Evolutionary conservation across 352 stramenopile species (phyloP).

Genomic region (Globisporangium radiosum): DNA sequence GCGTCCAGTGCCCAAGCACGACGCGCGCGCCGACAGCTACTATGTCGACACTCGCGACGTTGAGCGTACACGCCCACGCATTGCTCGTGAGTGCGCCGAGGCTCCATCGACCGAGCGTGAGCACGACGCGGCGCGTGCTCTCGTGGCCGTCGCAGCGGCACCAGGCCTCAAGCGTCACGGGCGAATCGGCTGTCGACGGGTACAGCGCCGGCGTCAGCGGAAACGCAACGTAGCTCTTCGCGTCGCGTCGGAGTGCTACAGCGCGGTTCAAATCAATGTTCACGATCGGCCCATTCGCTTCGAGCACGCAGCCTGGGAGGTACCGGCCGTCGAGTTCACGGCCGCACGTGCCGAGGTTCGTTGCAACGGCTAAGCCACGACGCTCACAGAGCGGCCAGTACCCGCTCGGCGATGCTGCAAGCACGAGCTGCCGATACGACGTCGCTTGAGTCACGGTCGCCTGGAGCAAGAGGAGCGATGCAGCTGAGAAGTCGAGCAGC

Average conservation of each 20-base stretch:
- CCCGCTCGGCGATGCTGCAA: conserved; percentile 53
- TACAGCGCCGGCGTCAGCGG: conserved; percentile 37
- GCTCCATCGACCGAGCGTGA: conserved; percentile 70
- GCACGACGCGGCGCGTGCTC: conserved; percentile 57
- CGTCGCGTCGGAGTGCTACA: conserved; percentile 47
- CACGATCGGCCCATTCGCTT: conserved; percentile 64
- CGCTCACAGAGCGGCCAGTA: conserved; percentile 88
- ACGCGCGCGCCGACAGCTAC: conserved; percentile 44
- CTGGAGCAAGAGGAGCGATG: conserved; percentile 72
- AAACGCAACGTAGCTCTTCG: conserved; percentile 51
- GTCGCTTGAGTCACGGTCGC: conserved; percentile 69
- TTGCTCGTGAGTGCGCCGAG: conserved; percentile 69
- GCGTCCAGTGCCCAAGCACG: conserved; percentile 68
- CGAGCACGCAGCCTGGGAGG: conserved; percentile 53
- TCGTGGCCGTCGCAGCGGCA: conserved; percentile 61
- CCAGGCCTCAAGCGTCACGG: conserved; percentile 77
- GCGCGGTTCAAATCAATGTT: conserved; percentile 82
- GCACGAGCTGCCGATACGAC: conserved; percentile 76
- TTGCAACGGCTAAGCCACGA: conserved; percentile 50
- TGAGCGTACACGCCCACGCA: conserved; percentile 75
- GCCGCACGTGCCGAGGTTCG: conserved; percentile 63
- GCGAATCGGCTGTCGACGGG: conserved; percentile 21
- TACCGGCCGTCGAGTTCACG: conserved; percentile 45
- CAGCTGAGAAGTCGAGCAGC: conserved; percentile 84
- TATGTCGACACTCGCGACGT: conserved; percentile 75